Evolutionary conservation across 805 yeast genomes (phyloP), one percentile per base, ranked within the genome.

Genomic region (Hagleromyces aurorensis): DNA sequence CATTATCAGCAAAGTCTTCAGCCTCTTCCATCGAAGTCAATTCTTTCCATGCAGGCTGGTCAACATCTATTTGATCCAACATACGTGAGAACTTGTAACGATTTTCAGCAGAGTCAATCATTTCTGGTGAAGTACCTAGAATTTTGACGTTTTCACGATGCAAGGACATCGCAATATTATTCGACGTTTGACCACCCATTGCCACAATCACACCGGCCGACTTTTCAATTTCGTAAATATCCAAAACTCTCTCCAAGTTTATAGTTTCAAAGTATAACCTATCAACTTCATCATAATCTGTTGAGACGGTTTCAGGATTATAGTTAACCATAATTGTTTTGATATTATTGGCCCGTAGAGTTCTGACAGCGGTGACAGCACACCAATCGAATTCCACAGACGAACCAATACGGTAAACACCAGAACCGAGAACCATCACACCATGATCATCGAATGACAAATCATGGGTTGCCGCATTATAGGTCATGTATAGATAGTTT

Each of bases 311-410:
- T 65, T 89, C 98, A 22, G 98, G 98, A 65, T 89, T 89, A 67
- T 91, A 89, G 68, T 89, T 89, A 52, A 89, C 76, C 96, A 91
- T 91, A 54, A 91, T 79, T 23, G 97, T 89, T 68, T 86, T 89
- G 54, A 72, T 67, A 36, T 87, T 85, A 56, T 75, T 72, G 45
- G 80, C 80, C 50, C 98, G 76, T 55, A 89, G 69, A 22, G 97
- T 85, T 64, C 97, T 77, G 41, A 86, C 91, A 26, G 97, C 91
- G 43, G 95, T 75, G 36, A 89, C 98, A 26, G 97, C 97, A 75
- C 98, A 89, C 96, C 97, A 89, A 65, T 89, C 98, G 56, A 89
- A 89, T 64, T 89, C 98, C 39, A 89, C 98, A 17, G 97, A 89
- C 5, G 97, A 91, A 50, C 98, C 98, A 56, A 89, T 89, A 67